phyloP scores from a whole-genome alignment of 495 filamentous ascomycete genomes.

The Aspergillus sclerotioniger region DNA sequence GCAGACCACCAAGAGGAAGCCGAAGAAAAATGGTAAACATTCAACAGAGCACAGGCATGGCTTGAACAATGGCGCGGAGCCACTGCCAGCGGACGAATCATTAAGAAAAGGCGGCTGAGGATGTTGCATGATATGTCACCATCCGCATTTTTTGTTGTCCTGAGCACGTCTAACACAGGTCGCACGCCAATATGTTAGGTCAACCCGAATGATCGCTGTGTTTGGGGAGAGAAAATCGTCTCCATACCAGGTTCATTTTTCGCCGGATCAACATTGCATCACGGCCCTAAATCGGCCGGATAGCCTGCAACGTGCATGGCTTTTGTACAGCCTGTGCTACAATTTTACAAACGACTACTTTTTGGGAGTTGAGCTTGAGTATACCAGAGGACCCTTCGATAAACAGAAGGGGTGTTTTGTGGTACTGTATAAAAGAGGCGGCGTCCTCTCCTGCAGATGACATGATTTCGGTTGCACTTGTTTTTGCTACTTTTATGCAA shows the following conservation, averaged over 20 bases:
- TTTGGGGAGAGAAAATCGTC: neutral
- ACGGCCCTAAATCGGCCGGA: neutral
- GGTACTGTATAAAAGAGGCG: slow-evolving; percentile 26
- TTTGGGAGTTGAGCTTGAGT: slow-evolving; percentile 1
- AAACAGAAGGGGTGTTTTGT: slow-evolving; percentile 5
- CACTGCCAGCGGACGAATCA: slow-evolving; percentile 47
- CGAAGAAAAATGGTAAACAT: slow-evolving; percentile 41
- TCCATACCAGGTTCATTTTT: neutral
- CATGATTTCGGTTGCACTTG: slow-evolving; percentile 12
- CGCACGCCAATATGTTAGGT: neutral
- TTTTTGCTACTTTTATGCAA: slow-evolving; percentile 13
- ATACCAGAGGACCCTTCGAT: slow-evolving; percentile 8
- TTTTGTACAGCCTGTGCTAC: slow-evolving; percentile 18
- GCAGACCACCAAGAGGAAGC: slow-evolving; percentile 51
- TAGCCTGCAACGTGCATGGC: slow-evolving; percentile 4
- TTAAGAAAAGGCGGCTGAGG: slow-evolving; percentile 50
- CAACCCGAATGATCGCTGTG: neutral
- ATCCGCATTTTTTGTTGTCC: neutral
- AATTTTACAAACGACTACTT: slow-evolving; percentile 6
- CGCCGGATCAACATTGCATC: neutral
- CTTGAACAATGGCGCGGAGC: slow-evolving; percentile 32
- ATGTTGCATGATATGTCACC: neutral
- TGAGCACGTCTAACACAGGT: neutral
- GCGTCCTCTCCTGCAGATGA: slow-evolving; percentile 23
- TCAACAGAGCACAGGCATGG: slow-evolving; percentile 29